Base-by-base conservation (phyloP, 192 early-diverging fungal genomes). In the Backusella morwellensis region DNA sequence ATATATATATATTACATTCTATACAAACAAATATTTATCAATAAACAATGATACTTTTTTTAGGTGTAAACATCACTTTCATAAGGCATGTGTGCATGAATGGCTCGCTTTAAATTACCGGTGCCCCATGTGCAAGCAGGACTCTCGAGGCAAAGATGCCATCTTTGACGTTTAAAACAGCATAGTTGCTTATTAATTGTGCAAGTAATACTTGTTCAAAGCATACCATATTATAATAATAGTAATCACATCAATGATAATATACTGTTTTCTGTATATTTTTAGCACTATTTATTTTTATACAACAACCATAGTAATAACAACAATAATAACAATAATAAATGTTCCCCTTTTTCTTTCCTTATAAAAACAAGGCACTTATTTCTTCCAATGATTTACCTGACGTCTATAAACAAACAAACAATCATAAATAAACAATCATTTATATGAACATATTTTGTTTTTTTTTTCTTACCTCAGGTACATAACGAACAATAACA, bases 31-130 rank as follows among this genome's bases (percentile, higher is more conserved):
- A 59, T 59, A 59, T 63, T 29, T 63, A 63, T 63, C 29, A 3
- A 32, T 29, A 63, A 63, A 56, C 35, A 21, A 35, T 68, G 34
- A 19, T 75, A 12, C 41, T 56, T 35, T 29, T 34, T 63, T n/a
- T 70, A 79, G 78, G 78, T 79, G 94, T 82, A 84, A 78, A 6
- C 94, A 96, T 83, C 92, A 94, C 75, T 93, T 96, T 81, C 94
- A 96, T 82, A 90, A 90, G 81, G 84, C 89, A 12, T 96, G 94
- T 81, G 93, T 95, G 3, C 90, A 92, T 71, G 92, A 93, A 81
- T 96, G 94, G 94, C 83, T 96, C 52, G 85, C 86, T 38, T 80
- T 93, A 68, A 93, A 94, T 79, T 85, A 85, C 71, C 83, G 86
- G 9, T 96, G 94, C 74, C 94, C 94, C 19, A 83, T 95, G 47